phyloP scores from a whole-genome alignment of 2,329 filamentous ascomycete genomes.

The Neospermospora avenae region DNA sequence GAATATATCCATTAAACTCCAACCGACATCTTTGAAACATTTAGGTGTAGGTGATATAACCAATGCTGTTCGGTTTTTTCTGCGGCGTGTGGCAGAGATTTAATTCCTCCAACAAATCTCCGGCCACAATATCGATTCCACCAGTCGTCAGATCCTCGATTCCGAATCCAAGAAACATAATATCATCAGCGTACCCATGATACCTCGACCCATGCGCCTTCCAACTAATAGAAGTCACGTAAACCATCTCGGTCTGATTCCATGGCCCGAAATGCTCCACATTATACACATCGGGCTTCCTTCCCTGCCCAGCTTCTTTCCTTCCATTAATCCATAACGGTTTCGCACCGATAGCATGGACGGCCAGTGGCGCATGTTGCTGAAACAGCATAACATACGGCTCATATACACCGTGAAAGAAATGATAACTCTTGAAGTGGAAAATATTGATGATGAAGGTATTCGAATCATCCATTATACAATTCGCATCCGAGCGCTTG shows the following conservation, averaged over 20 bases:
- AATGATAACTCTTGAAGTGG: slow-evolving; percentile 51
- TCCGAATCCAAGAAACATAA: slow-evolving; percentile 52
- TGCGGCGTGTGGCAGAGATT: slow-evolving; percentile 33
- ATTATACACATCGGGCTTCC: slow-evolving; percentile 10
- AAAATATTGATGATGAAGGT: slow-evolving; percentile 54
- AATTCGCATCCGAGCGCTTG: slow-evolving; percentile 43
- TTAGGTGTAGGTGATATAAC: background rate
- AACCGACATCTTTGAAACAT: background rate
- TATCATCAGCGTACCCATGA: slow-evolving; percentile 55
- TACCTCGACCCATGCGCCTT: slow-evolving; percentile 45
- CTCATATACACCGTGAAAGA: slow-evolving; percentile 51
- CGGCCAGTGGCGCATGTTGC: slow-evolving; percentile 45
- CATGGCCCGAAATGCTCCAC: slow-evolving; percentile 4
- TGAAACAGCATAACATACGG: slow-evolving; percentile 53
- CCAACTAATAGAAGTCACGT: slow-evolving; percentile 56
- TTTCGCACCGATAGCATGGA: slow-evolving; percentile 47
- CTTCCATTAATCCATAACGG: slow-evolving; percentile 57
- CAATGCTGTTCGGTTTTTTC: background rate
- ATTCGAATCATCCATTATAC: slow-evolving; percentile 43
- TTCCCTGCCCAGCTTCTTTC: slow-evolving; percentile 31
- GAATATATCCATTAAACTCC: background rate
- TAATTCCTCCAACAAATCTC: slow-evolving; percentile 45
- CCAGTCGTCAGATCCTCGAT: slow-evolving; percentile 50
- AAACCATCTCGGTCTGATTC: slow-evolving; percentile 52
- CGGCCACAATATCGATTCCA: slow-evolving; percentile 49